A percentile compares a stretch with the other conserved stretches of the same genome.
These are phyloP conservation scores for Moniliella sp. DNA, from an alignment of 1,284 basidiomycete genomes.

Conservation along the genomic window DNA sequence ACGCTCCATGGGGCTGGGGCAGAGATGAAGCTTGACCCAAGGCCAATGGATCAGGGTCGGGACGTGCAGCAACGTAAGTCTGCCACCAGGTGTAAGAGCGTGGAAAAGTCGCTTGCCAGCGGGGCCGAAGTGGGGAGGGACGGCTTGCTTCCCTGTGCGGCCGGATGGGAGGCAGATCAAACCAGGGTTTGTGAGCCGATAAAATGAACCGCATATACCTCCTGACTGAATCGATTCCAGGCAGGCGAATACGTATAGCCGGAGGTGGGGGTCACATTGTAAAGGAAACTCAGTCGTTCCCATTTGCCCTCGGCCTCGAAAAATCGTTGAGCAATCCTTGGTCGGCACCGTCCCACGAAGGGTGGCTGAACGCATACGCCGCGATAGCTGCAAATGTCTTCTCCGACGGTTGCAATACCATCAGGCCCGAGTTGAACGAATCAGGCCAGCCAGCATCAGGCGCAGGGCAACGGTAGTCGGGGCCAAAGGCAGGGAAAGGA, in stretches of 20 bases:
- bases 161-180: no score
- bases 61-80: no score
- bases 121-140: no score
- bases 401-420: slow-evolving; percentile 61
- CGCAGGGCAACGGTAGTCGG: slow-evolving; percentile 49
- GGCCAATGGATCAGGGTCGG: no score
- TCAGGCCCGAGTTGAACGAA: slow-evolving; percentile 88
- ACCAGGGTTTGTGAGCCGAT: no score
- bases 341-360: slow-evolving; percentile 89
- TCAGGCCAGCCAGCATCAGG: slow-evolving; percentile 97
- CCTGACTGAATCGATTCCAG: no score
- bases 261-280: slow-evolving; percentile 91
- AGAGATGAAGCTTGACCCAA: no score
- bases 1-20: no score
- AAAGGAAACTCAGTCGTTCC: slow-evolving; percentile 59
- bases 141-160: no score
- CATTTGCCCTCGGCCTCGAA: slow-evolving; percentile 50
- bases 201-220: no score
- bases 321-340: slow-evolving; percentile 89
- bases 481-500: slow-evolving; percentile 39
- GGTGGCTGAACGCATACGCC: slow-evolving; percentile 49
- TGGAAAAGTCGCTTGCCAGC: no score
- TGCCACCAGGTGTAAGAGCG: no score
- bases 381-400: slow-evolving; percentile 59
- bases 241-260: slow-evolving; percentile 96